Base-by-base conservation (phyloP, 1,284 basidiomycete species). In the Trametes versicolor region DNA sequence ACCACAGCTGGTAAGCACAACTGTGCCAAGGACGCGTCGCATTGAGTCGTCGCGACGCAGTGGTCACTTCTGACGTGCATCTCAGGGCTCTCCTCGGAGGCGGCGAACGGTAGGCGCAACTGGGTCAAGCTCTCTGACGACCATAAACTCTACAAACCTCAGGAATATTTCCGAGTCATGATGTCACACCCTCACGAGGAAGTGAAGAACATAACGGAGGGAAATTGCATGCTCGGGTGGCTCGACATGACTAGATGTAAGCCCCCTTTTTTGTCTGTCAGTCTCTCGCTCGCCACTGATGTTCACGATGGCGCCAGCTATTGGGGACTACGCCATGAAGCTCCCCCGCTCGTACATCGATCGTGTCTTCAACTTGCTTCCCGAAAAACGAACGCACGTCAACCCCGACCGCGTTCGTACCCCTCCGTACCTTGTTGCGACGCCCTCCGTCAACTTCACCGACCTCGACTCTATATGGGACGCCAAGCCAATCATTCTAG, bases 361-460 rank as follows among this genome's bases (percentile, higher is more conserved):
- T 9, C 58, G 63, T 19, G 37, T 65, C n/a, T 65, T 68, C 45
- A 56, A 47, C 13, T 61, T 39, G n/a, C 32, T 13, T 65, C 17
- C 59, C 58, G 7, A n/a, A 29, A 1, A n/a, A 56, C 8, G 56
- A 57, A 21, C 10, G n/a, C n/a, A 53, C 39, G 39, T 21, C 19
- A 25, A 8, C 1, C 15, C 27, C 19, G 52, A 62, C 6, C 43
- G 39, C 41, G 55, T 62, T 36, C 29, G 21, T 7, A 52, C 66
- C 7, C 66, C 66, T 7, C 63, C 66, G 9, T 68, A 65, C 48
- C 17, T 63, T 7, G 55, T 58, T 4, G 58, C 63, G 17, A 55
- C 60, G 13, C 66, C 63, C 3, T 65, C 61, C 17, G 37, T 63
- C 19, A 54, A 58, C 12, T 65, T 60, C 43, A 19, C 65, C 29